Percentiles rank a stretch among this genome's conserved stretches.
Evolutionary conservation across 2,329 filamentous ascomycete genomes (phyloP).

Genomic region (Xylaria sp.): DNA sequence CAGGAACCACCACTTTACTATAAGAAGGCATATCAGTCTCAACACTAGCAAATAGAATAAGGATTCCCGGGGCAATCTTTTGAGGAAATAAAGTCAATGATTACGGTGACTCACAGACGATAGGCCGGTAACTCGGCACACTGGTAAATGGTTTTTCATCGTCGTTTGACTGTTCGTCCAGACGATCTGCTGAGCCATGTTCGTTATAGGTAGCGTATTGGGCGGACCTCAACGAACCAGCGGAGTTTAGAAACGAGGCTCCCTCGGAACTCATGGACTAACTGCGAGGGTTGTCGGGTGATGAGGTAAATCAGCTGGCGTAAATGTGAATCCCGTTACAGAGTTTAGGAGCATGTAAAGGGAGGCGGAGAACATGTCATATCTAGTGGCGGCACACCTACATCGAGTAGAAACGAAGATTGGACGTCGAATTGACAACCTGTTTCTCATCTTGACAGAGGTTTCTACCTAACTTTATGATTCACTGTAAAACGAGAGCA

Average conservation of each 20-base stretch:
- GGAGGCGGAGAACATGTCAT: slow-evolving; percentile 3
- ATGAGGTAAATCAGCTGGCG: slow-evolving; percentile 9
- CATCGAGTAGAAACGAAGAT: slow-evolving; percentile 17
- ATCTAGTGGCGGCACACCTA: slow-evolving; percentile 1
- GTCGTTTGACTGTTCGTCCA: slow-evolving; percentile 22
- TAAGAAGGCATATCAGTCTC: slow-evolving; percentile 17
- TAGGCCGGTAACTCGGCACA: slow-evolving; percentile 13
- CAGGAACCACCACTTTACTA: slow-evolving; percentile 28
- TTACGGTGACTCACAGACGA: slow-evolving; percentile 21
- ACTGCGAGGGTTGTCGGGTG: background rate
- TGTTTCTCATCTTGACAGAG: slow-evolving; percentile 17
- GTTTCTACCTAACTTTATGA: slow-evolving; percentile 6
- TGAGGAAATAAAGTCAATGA: slow-evolving; percentile 5
- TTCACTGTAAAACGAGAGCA: slow-evolving; percentile 9
- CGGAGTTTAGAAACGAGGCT: slow-evolving; percentile 18
- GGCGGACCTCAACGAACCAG: slow-evolving; percentile 10
- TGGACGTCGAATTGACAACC: slow-evolving; percentile 12
- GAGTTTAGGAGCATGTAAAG: slow-evolving; percentile 13
- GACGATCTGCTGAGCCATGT: slow-evolving; percentile 16
- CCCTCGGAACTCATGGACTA: slow-evolving; percentile 22
- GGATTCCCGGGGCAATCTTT: background rate
- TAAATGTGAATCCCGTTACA: slow-evolving; percentile 12
- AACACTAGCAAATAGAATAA: slow-evolving; percentile 8
- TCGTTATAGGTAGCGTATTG: slow-evolving; percentile 18
- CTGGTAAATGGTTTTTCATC: slow-evolving; percentile 13